A percentile compares a stretch with the other conserved stretches of the same genome.
phyloP scores from a whole-genome alignment of 768 basidiomycete genomes.

The Tylopilus plumbeoviolaceoides region DNA sequence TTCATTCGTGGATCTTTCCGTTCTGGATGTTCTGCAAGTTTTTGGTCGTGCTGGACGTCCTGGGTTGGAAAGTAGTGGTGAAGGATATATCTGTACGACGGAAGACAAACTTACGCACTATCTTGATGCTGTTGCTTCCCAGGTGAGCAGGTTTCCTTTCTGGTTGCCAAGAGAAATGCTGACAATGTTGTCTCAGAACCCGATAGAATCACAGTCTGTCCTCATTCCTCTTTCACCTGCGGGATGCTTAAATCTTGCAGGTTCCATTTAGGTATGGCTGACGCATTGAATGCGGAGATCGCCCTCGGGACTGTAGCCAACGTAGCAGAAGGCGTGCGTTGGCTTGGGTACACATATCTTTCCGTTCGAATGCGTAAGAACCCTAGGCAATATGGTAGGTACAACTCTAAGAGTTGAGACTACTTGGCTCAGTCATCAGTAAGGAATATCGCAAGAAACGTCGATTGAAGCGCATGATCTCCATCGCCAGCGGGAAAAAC shows the following conservation, averaged over 20 bases:
- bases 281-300: conserved; percentile 94
- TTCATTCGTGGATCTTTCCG: conserved; percentile 85
- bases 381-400: conserved; percentile 77
- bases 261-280: conserved; percentile 81
- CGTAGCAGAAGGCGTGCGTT: conserved; percentile 80
- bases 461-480: conserved; percentile 69
- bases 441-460: conserved; percentile 73
- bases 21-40: conserved; percentile 94
- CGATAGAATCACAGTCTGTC: conserved; percentile 91
- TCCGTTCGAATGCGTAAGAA: conserved; percentile 94
- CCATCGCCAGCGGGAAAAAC: conserved; percentile 59
- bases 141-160: conserved; percentile 44
- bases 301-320: conserved; percentile 91
- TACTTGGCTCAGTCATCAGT: background rate
- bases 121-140: conserved; percentile 80
- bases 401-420: background rate
- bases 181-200: conserved; percentile 49
- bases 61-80: conserved; percentile 85
- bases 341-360: conserved; percentile 97
- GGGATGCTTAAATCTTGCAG: conserved; percentile 29
- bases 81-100: conserved; percentile 95
- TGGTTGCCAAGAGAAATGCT: background rate
- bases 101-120: conserved; percentile 92
- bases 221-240: background rate
- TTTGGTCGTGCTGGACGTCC: conserved; percentile 95